These are phyloP conservation scores for Cerrena zonata DNA, from an alignment of 1,284 basidiomycete genomes.

Conservation along the genomic window DNA sequence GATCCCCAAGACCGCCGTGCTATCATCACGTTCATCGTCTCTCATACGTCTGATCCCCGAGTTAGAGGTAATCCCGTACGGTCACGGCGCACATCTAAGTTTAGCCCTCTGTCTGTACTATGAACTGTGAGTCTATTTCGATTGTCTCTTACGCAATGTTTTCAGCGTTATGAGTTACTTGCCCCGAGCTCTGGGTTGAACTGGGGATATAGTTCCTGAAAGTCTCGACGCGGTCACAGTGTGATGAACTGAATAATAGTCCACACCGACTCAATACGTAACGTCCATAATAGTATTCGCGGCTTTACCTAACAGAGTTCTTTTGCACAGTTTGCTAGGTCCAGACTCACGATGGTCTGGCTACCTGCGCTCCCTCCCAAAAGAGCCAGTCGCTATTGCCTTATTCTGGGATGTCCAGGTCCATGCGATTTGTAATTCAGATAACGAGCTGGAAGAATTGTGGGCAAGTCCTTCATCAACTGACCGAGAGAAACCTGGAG, in stretches of 20 bases:
- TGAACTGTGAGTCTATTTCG: slow-evolving; percentile 49
- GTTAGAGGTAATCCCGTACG: slow-evolving; percentile 36
- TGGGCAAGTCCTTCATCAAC: slow-evolving; percentile 6
- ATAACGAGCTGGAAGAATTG: slow-evolving; percentile 14
- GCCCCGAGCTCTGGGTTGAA: neutral
- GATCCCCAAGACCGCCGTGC: slow-evolving; percentile 60
- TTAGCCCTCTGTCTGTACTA: slow-evolving; percentile 58
- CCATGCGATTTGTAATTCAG: too few relatives aligned
- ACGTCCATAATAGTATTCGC: neutral
- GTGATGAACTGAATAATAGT: too few relatives aligned
- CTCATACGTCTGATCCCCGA: slow-evolving; percentile 30
- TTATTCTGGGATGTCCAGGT: slow-evolving; percentile 67
- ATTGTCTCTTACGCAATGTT: slow-evolving; percentile 1
- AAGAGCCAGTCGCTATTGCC: slow-evolving; percentile 48
- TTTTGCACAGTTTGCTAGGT: slow-evolving; percentile 34
- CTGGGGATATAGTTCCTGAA: neutral
- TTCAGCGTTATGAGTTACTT: too few relatives aligned
- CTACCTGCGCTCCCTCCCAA: slow-evolving; percentile 64
- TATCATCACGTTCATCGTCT: slow-evolving; percentile 55
- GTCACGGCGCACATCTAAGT: slow-evolving; percentile 52
- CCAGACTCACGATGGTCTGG: slow-evolving; percentile 54
- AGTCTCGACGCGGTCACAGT: neutral
- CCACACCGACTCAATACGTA: too few relatives aligned
- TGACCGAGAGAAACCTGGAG: neutral
- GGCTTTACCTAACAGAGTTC: neutral